A percentile compares a stretch with the other conserved stretches of the same genome.
Evolutionary conservation across 805 yeast genomes (phyloP).

Genomic region (Hanseniaspora nectarophila): DNA sequence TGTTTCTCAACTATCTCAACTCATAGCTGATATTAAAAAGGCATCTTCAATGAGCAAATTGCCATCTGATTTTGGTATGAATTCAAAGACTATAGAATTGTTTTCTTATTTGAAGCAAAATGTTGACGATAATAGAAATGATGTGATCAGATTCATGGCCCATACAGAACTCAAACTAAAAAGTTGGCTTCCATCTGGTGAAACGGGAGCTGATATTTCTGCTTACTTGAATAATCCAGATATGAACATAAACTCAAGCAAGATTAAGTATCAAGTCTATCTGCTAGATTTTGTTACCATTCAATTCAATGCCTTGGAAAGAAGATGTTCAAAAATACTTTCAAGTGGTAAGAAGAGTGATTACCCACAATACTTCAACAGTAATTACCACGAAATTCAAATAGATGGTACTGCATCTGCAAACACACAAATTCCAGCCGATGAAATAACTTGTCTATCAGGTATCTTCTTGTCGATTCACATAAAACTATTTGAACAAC

Average conservation of each 20-base stretch:
- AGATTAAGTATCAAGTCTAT: conserved; percentile 28
- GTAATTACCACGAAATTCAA: conserved; percentile 3
- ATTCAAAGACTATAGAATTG: conserved; percentile 60
- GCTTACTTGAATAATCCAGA: conserved; percentile 39
- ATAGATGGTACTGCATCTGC: not conserved
- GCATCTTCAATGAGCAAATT: conserved; percentile 25
- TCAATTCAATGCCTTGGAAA: conserved; percentile 19
- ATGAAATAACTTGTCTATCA: conserved; percentile 31
- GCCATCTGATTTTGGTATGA: conserved; percentile 58
- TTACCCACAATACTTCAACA: conserved; percentile 8
- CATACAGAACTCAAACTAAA: conserved; percentile 49
- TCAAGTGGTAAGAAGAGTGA: not conserved
- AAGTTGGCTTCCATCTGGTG: conserved; percentile 52
- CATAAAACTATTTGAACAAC: conserved; percentile 60
- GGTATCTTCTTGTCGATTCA: conserved; percentile 67
- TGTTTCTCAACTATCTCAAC: conserved; percentile 22
- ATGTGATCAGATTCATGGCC: conserved; percentile 31
- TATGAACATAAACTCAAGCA: conserved; percentile 23
- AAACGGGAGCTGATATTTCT: conserved; percentile 41
- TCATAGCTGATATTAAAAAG: conserved; percentile 25
- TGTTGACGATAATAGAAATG: conserved; percentile 48
- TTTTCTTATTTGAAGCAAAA: conserved; percentile 51
- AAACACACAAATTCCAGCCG: conserved; percentile 12
- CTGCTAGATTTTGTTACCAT: conserved; percentile 21
- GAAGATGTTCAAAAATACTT: not conserved